Percentiles rank a stretch among this genome's conserved stretches.
Evolutionary conservation across 345 rosid species (phyloP).

Genomic region (Lepidium sativum): DNA sequence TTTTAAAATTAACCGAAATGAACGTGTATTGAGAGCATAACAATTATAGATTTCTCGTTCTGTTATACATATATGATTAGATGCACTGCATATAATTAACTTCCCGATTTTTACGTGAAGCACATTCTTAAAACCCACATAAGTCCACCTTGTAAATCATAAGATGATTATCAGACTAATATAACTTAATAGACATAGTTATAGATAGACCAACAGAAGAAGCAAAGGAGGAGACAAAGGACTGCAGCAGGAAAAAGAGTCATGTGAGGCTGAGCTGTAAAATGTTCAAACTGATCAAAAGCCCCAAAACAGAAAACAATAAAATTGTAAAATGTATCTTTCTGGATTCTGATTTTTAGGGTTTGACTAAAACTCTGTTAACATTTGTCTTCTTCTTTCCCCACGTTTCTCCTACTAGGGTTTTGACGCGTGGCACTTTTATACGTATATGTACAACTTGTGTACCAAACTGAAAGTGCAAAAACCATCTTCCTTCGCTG

Average conservation of each 20-base stretch:
- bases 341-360: slow-evolving; percentile 27
- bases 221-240: slow-evolving; percentile 18
- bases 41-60: not conserved
- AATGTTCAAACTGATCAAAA: slow-evolving; percentile 15
- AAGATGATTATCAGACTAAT: no score
- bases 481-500: not conserved
- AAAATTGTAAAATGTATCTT: slow-evolving; percentile 5
- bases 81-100: slow-evolving; percentile 9
- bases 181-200: no score
- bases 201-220: slow-evolving; percentile 1
- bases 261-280: slow-evolving; percentile 48
- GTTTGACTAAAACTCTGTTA: slow-evolving; percentile 16
- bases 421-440: slow-evolving; percentile 12
- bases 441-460: not conserved
- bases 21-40: not conserved
- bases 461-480: not conserved
- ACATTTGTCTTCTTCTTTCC: slow-evolving; percentile 17
- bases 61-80: not conserved
- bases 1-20: not conserved
- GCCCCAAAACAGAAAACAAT: slow-evolving; percentile 16
- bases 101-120: not conserved
- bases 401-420: slow-evolving; percentile 21
- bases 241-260: slow-evolving; percentile 9
- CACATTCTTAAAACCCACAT: slow-evolving; percentile 10
- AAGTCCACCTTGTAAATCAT: not conserved